phyloP scores from a whole-genome alignment of 2,329 filamentous ascomycete genomes.

The Dactylellina parvicollis region DNA sequence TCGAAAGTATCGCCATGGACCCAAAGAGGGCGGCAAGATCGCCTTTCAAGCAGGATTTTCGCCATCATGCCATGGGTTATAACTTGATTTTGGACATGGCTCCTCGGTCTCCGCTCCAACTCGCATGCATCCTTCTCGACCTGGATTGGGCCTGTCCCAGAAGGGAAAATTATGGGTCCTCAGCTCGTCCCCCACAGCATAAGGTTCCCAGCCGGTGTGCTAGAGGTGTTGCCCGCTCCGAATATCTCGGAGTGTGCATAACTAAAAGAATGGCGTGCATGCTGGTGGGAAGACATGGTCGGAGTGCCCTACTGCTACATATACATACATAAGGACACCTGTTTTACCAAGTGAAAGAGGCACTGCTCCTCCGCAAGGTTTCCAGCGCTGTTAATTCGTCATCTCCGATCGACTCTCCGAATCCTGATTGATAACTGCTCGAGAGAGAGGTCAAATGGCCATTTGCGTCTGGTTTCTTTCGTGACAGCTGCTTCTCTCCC shows the following conservation, averaged over 20 bases:
- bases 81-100: constrained; percentile 13
- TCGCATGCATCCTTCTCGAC: constrained; percentile 51
- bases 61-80: constrained; percentile 29
- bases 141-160: constrained; percentile 32
- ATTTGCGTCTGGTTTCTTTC: not conserved
- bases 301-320: constrained; percentile 7
- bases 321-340: constrained; percentile 22
- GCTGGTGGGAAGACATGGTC: constrained; percentile 22
- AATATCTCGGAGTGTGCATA: constrained; percentile 25
- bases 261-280: constrained; percentile 25
- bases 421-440: too few relatives aligned
- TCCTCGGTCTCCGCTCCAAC: constrained; percentile 33
- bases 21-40: constrained; percentile 32
- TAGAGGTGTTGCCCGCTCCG: constrained; percentile 24
- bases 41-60: constrained; percentile 9
- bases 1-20: not conserved
- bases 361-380: not conserved
- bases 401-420: not conserved
- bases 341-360: constrained; percentile 18
- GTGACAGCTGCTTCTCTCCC: constrained; percentile 12
- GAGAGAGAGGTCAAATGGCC: constrained; percentile 38
- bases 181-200: constrained; percentile 38
- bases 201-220: not conserved
- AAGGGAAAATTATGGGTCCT: constrained; percentile 47
- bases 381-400: not conserved